Base-by-base conservation (phyloP, 1,284 basidiomycete species). In the Agaricales sp. region DNA sequence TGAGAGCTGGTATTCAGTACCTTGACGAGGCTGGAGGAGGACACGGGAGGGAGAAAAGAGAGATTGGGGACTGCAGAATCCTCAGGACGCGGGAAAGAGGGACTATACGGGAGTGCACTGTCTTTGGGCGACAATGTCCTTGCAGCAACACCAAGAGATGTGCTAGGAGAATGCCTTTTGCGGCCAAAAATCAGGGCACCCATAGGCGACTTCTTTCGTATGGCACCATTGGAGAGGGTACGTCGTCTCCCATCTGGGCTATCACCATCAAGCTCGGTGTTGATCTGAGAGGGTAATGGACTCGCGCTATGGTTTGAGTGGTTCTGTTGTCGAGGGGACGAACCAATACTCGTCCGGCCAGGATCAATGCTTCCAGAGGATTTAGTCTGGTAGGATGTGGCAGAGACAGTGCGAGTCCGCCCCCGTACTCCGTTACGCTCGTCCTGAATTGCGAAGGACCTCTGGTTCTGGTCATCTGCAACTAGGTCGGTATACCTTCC, bases 221-320 rank as follows among this genome's bases (percentile, higher is more conserved):
- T 8, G 8, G 39, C 6, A 20, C 16, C 18, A 20, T n/a, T 41
- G 8, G 39, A 16, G 39, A 18, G 18, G 6, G 39, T 41, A 4
- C 19, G 6, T 16, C 18, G 39, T 47, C 41, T 12, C 0, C 75
- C 77, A 37, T 64, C 61, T 2, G 82, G 82, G 0, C 78, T 74
- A 25, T 77, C 79, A 19, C 77, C 78, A 8, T 68, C 58, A 46
- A 63, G 57, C 55, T 73, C 70, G 4, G 69, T 59, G 53, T 66
- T 66, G 55, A 69, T 61, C 53, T 68, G 71, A 0, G 72, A 67
- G 8, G 69, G 61, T 2, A 64, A 54, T 16, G 64, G 64, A n/a
- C 59, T 59, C 23, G 62, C 62, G 11, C 59, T 58, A 1, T 53
- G 53, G 20, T 62, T 61, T 8, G 65, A 61, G 12, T 63, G 53